Percentiles rank a stretch among this genome's conserved stretches.
Conservation (phyloP, 1,284 basidiomycete genomes). For the Boletus nobilissimus region DNA sequence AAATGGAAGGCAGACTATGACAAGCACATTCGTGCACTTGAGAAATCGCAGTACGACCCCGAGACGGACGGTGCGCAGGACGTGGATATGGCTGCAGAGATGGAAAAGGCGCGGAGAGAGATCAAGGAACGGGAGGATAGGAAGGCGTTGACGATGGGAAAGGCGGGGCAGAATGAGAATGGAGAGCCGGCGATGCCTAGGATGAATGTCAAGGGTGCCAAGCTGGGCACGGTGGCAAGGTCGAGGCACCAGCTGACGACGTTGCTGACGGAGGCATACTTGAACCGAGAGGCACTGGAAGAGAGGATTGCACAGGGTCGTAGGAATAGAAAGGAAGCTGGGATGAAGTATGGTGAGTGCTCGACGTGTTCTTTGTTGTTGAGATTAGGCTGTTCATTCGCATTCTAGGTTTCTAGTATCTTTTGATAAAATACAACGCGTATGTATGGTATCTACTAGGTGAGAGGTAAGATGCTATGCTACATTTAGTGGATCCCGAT, state of each 20-base stretch:
- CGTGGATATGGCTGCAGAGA: slow-evolving; percentile 75
- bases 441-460: slow-evolving; percentile 34
- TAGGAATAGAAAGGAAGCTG: slow-evolving; percentile 84
- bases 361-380: not conserved
- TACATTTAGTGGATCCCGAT: slow-evolving; percentile 29
- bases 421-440: not conserved
- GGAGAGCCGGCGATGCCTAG: slow-evolving; percentile 67
- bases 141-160: slow-evolving; percentile 68
- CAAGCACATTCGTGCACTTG: slow-evolving; percentile 72
- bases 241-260: slow-evolving; percentile 81
- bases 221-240: slow-evolving; percentile 72
- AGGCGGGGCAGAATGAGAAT: slow-evolving; percentile 52
- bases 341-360: slow-evolving; percentile 82
- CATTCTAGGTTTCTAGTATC: slow-evolving; percentile 52
- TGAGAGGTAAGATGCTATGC: slow-evolving; percentile 35
- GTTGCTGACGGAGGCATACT: slow-evolving; percentile 78
- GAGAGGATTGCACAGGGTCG: slow-evolving; percentile 82
- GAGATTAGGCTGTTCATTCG: slow-evolving; percentile 38
- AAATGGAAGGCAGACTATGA: slow-evolving; percentile 80
- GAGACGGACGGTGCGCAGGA: slow-evolving; percentile 51
- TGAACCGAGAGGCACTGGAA: slow-evolving; percentile 80
- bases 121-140: slow-evolving; percentile 76
- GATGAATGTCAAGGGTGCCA: slow-evolving; percentile 84
- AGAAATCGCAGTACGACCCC: slow-evolving; percentile 56
- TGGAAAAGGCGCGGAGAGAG: slow-evolving; percentile 77